phyloP scores from a whole-genome alignment of 148 eudicot genomes.

The Silene uniflora region DNA sequence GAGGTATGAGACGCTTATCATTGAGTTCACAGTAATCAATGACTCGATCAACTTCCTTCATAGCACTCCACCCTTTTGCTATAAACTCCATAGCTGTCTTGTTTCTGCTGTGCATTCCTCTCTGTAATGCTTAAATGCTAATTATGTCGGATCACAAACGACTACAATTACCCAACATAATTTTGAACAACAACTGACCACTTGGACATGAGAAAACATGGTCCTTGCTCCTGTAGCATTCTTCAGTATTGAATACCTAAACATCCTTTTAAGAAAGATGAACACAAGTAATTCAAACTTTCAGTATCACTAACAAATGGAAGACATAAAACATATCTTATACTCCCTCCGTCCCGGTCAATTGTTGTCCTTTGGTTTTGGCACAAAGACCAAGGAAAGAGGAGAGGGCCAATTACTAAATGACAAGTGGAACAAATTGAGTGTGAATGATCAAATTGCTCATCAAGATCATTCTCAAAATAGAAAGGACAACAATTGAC shows the following conservation, averaged over 20 bases:
- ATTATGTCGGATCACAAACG: constrained; percentile 6
- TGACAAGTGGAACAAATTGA: too few species aligned
- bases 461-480: too few species aligned
- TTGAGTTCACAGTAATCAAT: constrained; percentile 75
- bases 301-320: not conserved
- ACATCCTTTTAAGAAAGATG: constrained; percentile 26
- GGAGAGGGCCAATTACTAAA: too few species aligned
- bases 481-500: too few species aligned
- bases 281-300: not conserved
- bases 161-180: not conserved
- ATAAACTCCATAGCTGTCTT: constrained; percentile 84
- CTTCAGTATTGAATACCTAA: constrained; percentile 37
- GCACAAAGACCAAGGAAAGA: too few species aligned
- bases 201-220: constrained; percentile 26
- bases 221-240: constrained; percentile 23
- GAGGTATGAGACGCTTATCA: constrained; percentile 79
- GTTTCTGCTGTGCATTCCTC: constrained; percentile 84
- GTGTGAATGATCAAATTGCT: too few species aligned
- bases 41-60: constrained; percentile 90
- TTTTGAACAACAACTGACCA: constrained; percentile 30
- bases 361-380: too few species aligned
- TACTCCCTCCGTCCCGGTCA: not conserved
- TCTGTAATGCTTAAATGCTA: constrained; percentile 32
- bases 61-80: constrained; percentile 88
- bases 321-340: not conserved